Base-by-base conservation (phyloP, 768 basidiomycete species). In the Boletus bicolor region DNA sequence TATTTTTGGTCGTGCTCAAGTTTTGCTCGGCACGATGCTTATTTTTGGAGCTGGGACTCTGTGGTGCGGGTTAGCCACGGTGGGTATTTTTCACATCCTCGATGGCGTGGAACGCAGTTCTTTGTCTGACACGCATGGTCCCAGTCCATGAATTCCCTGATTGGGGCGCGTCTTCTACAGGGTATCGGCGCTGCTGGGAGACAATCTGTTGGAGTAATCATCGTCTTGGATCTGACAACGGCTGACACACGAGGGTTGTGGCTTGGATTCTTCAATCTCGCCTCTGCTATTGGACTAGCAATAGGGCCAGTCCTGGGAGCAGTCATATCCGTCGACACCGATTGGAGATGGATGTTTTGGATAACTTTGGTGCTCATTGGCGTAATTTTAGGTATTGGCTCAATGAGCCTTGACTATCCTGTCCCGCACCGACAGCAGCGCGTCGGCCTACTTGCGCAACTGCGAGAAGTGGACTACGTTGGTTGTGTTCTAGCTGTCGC, bases 271-370 rank as follows among this genome's bases (percentile, higher is more conserved):
- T 72, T 72, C 58, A 73, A 67, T 38, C 65, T 70, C 35, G 61
- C 73, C 1, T 72, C 78, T 24, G 72, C 77, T 28, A 51, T 75
- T n/a, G 77, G 78, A n/a, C 66, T 74, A 8, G 74, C 79, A 37
- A 64, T 78, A 38, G 79, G 79, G 1, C 79, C 79, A 3, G 70
- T 80, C 12, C 57, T 81, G 5, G 79, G 79, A 7, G 79, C 79
- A 21, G 63, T 76, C 37, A 70, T 80, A 48, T 73, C 78, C 5
- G 74, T 77, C 58, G 69, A 78, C 41, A 59, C 73, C 8, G 45
- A 69, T 7, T 80, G 78, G 79, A 64, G 78, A 58, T 79, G 78
- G 78, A 62, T 75, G 44, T 79, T 79, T 64, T 79, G 76, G 66
- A 77, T 77, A 53, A 73, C 73, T 0, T 46, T 73, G 38, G 62